phyloP scores from a whole-genome alignment of 2,329 filamentous ascomycete genomes.

The Verruconis gallopava region DNA sequence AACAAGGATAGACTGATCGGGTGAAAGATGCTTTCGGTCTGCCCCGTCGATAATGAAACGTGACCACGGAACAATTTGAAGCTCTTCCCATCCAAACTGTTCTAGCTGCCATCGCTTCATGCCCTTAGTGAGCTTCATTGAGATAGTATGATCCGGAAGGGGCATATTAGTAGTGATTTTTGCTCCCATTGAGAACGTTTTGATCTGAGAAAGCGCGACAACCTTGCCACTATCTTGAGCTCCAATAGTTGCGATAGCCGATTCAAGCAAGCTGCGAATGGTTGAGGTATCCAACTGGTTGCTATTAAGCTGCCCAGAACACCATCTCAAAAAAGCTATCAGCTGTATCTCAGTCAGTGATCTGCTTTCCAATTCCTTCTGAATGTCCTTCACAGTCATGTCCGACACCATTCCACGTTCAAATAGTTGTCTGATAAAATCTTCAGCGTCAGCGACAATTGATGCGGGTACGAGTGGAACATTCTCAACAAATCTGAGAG shows the following conservation, averaged over 20 bases:
- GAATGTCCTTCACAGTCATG: conserved; percentile 78
- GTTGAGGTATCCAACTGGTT: conserved; percentile 59
- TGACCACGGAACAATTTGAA: conserved; percentile 79
- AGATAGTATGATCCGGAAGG: conserved; percentile 67
- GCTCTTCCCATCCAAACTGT: conserved; percentile 71
- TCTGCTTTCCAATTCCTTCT: conserved; percentile 66
- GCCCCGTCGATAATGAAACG: conserved; percentile 61
- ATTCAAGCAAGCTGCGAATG: conserved; percentile 59
- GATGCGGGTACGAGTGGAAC: conserved; percentile 44
- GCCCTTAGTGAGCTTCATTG: conserved; percentile 65
- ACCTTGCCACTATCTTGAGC: conserved; percentile 49
- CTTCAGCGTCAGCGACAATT: conserved; percentile 54
- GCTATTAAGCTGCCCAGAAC: conserved; percentile 55
- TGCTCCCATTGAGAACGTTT: conserved; percentile 59
- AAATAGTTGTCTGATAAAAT: conserved; percentile 68
- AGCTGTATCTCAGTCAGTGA: conserved; percentile 70
- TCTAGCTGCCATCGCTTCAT: conserved; percentile 57
- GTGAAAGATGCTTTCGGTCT: conserved; percentile 43
- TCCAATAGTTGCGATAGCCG: conserved; percentile 48
- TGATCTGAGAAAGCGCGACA: conserved; percentile 64
- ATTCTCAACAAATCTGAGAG: conserved; percentile 67
- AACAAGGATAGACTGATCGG: conserved; percentile 56
- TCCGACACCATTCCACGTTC: conserved; percentile 79
- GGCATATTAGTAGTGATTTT: conserved; percentile 74
- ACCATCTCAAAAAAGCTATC: conserved; percentile 73